phyloP scores from a whole-genome alignment of 106 monocot genomes.

The Hemerocallis citrina region DNA sequence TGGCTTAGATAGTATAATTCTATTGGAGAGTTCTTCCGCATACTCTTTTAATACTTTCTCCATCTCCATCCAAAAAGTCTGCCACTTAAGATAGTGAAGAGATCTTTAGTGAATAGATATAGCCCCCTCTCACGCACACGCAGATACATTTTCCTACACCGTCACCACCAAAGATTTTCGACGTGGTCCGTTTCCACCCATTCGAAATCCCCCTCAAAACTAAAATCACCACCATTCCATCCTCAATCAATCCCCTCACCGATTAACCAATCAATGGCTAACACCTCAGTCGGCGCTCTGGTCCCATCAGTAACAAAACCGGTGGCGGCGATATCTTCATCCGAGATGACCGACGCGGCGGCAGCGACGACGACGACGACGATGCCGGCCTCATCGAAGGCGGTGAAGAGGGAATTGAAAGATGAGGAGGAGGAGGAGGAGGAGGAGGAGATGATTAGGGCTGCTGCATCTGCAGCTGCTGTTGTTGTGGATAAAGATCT shows the following conservation, averaged over 20 bases:
- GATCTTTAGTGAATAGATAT: no score
- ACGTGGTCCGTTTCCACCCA: constrained; percentile 30
- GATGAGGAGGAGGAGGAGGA: constrained; percentile 1
- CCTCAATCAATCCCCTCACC: neutral
- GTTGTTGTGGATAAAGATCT: constrained; percentile 49
- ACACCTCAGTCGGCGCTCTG: constrained; percentile 28
- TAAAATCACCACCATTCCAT: neutral
- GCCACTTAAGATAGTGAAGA: no score
- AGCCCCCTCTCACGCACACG: no score
- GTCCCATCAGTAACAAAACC: constrained; percentile 27
- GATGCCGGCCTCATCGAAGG: neutral
- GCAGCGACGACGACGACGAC: constrained; percentile 6
- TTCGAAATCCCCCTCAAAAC: constrained; percentile 9
- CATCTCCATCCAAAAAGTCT: no score
- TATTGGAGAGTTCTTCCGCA: no score
- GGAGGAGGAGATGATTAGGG: neutral
- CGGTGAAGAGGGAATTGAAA: no score
- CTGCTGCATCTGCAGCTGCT: neutral
- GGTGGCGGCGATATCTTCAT: neutral
- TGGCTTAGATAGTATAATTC: no score
- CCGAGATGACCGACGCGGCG: constrained; percentile 15
- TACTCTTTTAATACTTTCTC: no score
- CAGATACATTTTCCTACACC: no score
- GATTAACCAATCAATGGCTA: neutral
- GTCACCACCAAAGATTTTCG: no score